Evolutionary conservation across 2,329 filamentous ascomycete genomes (phyloP), one percentile per base, ranked within the genome.

Genomic region (Chaetomium strumarium): DNA sequence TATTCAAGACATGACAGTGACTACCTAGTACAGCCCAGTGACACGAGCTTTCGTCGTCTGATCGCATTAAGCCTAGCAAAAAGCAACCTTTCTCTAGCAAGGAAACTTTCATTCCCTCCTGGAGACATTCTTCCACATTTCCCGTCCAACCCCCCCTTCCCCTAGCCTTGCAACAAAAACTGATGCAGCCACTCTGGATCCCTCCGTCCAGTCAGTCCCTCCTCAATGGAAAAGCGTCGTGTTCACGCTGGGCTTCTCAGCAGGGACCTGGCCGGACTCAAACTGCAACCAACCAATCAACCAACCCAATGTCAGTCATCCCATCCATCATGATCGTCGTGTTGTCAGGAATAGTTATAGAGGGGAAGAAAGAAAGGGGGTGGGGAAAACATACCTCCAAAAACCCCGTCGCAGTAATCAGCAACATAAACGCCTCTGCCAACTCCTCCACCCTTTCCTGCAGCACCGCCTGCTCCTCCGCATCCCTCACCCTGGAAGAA

Each of bases 401-500:
- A 68, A 95, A 96, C 40, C 83, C 85, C 10, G 89, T 95, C 36
- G 90, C 83, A 30, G 84, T 79, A 63, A 96, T 88, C 58, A 97
- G 75, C 50, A 93, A 76, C 70, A 92, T 85, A 64, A 93, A 88
- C 43, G 88, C 85, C 67, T 95, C 90, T 6, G 91, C 88, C 60
- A 97, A 70, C 61, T 92, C 89, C 44, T 81, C 79, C 36, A 95
- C 73, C 57, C 81, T 80, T 51, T 83, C 75, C 48, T 83, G 82
- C 34, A 83, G 73, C 53, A 39, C 57, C 56, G n/a, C 70, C 68
- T 58, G 58, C 37, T 52, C 56, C 45, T 58, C 52, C 29, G 14
- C 41, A 17, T 53, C 52, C 19, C 20, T 7, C 16, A 12, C 38
- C 33, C 42, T 24, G 33, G n/a, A 24, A 37, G 33, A n/a, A 5